Evolutionary conservation across 2,329 filamentous ascomycete species (phyloP).

Genomic region (Botrytis paeoniae): DNA sequence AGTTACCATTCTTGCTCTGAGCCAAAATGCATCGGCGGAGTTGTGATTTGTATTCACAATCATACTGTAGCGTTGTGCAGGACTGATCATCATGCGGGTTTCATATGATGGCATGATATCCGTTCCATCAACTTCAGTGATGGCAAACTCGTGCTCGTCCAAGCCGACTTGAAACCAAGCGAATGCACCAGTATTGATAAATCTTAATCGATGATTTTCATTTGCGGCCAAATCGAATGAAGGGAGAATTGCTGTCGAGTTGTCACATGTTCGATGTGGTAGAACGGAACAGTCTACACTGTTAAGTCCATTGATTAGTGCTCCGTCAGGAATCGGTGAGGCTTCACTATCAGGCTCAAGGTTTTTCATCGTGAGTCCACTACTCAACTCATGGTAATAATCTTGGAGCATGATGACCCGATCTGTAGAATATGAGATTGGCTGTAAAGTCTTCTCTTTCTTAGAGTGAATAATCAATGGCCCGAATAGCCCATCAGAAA

Average conservation of each 20-base stretch:
- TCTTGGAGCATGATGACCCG: conserved; percentile 67
- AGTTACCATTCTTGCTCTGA: conserved; percentile 60
- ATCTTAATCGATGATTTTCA: conserved; percentile 61
- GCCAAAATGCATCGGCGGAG: conserved; percentile 55
- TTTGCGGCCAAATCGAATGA: conserved; percentile 49
- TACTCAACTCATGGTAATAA: conserved; percentile 63
- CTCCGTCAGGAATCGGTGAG: conserved; percentile 46
- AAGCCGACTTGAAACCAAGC: conserved; percentile 70
- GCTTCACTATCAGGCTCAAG: conserved; percentile 44
- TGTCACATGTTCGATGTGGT: conserved; percentile 46
- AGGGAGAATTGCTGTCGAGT: conserved; percentile 40
- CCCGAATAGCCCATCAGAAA: conserved; percentile 66
- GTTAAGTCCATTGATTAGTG: conserved; percentile 46
- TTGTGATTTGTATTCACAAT: conserved; percentile 60
- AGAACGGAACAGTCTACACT: conserved; percentile 41
- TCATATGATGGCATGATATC: conserved; percentile 59
- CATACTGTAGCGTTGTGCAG: conserved; percentile 69
- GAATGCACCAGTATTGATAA: conserved; percentile 69
- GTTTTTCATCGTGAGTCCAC: conserved; percentile 40
- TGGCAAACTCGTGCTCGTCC: conserved; percentile 61
- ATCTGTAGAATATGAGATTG: conserved; percentile 55
- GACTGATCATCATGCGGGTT: conserved; percentile 61
- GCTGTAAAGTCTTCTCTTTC: conserved; percentile 49
- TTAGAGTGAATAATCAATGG: conserved; percentile 64
- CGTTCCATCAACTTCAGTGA: conserved; percentile 70